Evolutionary conservation across 371 early-diverging fungal genomes (phyloP), one percentile per base, ranked within the genome.

Genomic region (Lichtheimia ramosa): DNA sequence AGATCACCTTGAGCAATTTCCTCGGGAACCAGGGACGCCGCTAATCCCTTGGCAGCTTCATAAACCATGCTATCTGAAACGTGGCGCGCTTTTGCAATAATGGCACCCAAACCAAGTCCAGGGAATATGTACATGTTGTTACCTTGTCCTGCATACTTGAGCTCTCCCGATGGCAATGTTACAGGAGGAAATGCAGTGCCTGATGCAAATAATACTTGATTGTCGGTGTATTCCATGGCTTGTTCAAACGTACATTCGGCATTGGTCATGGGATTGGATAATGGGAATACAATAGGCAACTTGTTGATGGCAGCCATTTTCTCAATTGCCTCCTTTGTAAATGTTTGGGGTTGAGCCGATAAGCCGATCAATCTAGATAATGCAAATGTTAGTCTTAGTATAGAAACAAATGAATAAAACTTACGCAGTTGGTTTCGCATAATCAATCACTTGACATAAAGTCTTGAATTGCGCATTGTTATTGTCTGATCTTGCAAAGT

Each of bases 201-300:
- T 4, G 93, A 93, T 18, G 94, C 95, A 81, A 96, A 95, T 51
- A 96, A 83, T 8, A 92, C 94, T 50, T 83, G 77, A 68, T 92
- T 87, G 56, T 91, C 70, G 14, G 96, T 92, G 59, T 67, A 68
- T 48, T 73, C 62, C 93, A 96, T 92, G 34, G 96, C 96, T 53
- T 90, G 78, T 63, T 88, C 94, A 70, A 91, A 96, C 7, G 92
- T 90, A 76, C 96, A 96, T 75, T 96, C 96, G 51, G 95, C 93
- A 70, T 92, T 87, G 56, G 82, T 86, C 56, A 78, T 72, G 12
- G 96, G 96, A 68, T 96, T 96, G 14, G 95, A 94, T 56, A 96
- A 85, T 5, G 96, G 96, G 82, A 96, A 94, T 46, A 96, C 83
- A 64, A 95, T 93, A 7, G 96, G 96, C 15, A 83, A 83, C 39